Conservation (phyloP, 2,329 filamentous ascomycete species). For the Arachnomyces sp. region DNA sequence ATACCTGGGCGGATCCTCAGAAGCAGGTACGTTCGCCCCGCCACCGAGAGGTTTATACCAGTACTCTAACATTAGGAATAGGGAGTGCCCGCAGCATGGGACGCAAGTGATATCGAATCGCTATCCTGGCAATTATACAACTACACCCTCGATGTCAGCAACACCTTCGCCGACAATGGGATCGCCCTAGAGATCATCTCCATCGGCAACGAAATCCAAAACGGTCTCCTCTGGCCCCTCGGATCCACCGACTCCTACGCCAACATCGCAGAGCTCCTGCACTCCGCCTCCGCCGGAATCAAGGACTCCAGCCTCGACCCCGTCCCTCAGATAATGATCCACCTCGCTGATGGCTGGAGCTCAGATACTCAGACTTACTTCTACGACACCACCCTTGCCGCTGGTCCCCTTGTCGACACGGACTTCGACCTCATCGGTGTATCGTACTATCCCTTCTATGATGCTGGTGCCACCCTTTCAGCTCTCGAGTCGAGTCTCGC, state of each 20-base stretch:
- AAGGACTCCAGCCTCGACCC: constrained; percentile 53
- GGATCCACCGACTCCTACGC: constrained; percentile 48
- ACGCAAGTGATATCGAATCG: constrained; percentile 47
- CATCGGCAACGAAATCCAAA: constrained; percentile 66
- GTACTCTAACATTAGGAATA: constrained; percentile 13
- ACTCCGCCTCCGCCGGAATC: constrained; percentile 57
- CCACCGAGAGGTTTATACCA: neutral
- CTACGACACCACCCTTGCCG: constrained; percentile 51
- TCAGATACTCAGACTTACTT: constrained; percentile 60
- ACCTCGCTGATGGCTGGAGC: constrained; percentile 69
- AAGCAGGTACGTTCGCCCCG: constrained; percentile 42
- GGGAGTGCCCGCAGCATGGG: constrained; percentile 57
- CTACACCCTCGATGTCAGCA: constrained; percentile 57
- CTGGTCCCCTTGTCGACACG: constrained; percentile 41
- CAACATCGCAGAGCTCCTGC: constrained; percentile 58
- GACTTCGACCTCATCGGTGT: constrained; percentile 68
- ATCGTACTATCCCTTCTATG: constrained; percentile 68
- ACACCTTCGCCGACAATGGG: constrained; percentile 51
- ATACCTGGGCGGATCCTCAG: constrained; percentile 63
- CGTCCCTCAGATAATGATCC: constrained; percentile 63
- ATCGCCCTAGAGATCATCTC: constrained; percentile 56
- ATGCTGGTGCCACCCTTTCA: constrained; percentile 50
- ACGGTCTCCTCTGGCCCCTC: constrained; percentile 59
- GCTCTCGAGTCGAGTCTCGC: constrained; percentile 49
- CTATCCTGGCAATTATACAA: constrained; percentile 59